Evolutionary conservation across 495 filamentous ascomycete genomes (phyloP), one percentile per base, ranked within the genome.

Genomic region (Penicillium ochrochloron): DNA sequence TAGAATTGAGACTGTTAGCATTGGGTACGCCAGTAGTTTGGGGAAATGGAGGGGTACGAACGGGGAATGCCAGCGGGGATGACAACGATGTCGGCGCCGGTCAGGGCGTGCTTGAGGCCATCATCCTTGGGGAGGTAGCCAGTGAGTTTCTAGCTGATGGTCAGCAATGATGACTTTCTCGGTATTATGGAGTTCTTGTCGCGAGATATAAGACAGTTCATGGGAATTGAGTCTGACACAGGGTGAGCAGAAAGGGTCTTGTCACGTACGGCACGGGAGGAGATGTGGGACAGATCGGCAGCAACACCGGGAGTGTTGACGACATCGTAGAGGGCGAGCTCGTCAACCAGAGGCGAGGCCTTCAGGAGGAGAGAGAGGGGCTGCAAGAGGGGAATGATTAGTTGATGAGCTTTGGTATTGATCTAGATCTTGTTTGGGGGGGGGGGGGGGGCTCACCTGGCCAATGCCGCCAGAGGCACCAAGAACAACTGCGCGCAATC

Each of bases 1-100:
- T 97, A 66, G 54, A 61, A 63, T 55, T 31, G 60, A 31, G 52
- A 58, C 33, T 39, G 63, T 71, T 59, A 70, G 44, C 42, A 42
- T 46, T 5, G n/a, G 31, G 53, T 29, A 50, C n/a, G 37, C 25
- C 41, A n/a, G 11, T 1, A 23, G 17, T 14, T 2, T 52, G 5
- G 5, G 19, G 31, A 25, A n/a, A 7, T 15, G n/a, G 33, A 2
- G 51, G 17, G 25, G 29, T 46, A 85, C 94, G 72, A 78, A 96
- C 95, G 94, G 72, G 95, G 95, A 85, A 99, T 96, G 68, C 95
- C 95, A 71, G 95, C 95, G 14, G 95, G 95, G 76, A 99, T 98
- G 77, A 99, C 87, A 69, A 98, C 91, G 58, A 99, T 89, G 76
- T 98, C 93, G 66, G 92, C 90, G 76, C 93, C 93, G 65, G 91